Conservation (phyloP, 2,329 filamentous ascomycete species). For the Leptosphaerulina australis region DNA sequence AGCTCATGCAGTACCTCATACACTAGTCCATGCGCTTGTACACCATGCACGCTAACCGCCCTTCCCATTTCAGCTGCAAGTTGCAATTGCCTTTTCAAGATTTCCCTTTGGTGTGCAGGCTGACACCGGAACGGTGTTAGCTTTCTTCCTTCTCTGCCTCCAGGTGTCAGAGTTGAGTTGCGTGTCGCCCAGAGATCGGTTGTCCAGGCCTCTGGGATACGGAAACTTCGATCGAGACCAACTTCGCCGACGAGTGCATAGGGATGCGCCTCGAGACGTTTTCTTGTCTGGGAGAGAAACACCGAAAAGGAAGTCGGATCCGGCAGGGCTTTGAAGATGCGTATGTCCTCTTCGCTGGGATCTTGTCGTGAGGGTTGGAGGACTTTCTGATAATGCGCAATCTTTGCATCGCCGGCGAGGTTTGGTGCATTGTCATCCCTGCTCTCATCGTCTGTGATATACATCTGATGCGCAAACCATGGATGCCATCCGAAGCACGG, state of each 20-base stretch:
- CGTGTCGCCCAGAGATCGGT: conserved; percentile 49
- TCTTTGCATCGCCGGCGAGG: conserved; percentile 54
- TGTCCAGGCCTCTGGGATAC: conserved; percentile 68
- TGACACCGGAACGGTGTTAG: conserved; percentile 72
- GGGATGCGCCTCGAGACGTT: conserved; percentile 63
- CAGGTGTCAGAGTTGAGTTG: conserved; percentile 65
- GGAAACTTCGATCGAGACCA: conserved; percentile 77
- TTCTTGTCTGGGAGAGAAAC: conserved; percentile 63
- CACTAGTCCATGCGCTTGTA: conserved; percentile 75
- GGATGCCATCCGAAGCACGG: conserved; percentile 88
- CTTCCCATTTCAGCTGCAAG: conserved; percentile 71
- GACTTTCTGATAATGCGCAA: conserved; percentile 69
- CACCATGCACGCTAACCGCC: conserved; percentile 73
- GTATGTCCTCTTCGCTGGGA: conserved; percentile 48
- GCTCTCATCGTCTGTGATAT: conserved; percentile 52
- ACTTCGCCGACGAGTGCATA: conserved; percentile 76
- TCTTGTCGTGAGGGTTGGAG: conserved; percentile 56
- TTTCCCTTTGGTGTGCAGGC: conserved; percentile 69
- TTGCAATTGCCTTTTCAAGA: conserved; percentile 71
- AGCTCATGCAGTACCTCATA: conserved; percentile 67
- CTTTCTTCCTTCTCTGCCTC: conserved; percentile 70
- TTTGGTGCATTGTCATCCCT: conserved; percentile 6
- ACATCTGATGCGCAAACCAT: conserved; percentile 82
- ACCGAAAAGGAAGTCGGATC: conserved; percentile 64
- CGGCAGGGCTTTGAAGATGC: conserved; percentile 59